Evolutionary conservation across 148 eudicot genomes (phyloP).

Genomic region (Linanthus parryae): DNA sequence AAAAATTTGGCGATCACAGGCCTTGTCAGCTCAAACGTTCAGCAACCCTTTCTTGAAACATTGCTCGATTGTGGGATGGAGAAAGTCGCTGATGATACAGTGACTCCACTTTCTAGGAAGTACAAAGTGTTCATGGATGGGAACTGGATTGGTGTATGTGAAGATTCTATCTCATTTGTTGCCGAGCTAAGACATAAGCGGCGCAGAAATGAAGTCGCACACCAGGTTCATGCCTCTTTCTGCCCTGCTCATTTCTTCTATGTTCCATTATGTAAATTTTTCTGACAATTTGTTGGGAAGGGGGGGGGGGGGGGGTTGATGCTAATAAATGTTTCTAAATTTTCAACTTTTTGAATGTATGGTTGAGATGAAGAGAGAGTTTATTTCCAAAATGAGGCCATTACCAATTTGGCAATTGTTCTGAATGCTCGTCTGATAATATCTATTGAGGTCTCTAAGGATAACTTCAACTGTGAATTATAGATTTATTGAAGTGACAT

Average conservation of each 20-base stretch:
- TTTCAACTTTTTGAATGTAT: too few relatives aligned
- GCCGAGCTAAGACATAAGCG: constrained; percentile 52
- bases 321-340: too few relatives aligned
- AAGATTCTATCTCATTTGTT: constrained; percentile 56
- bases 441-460: too few relatives aligned
- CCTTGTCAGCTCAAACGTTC: constrained; percentile 51
- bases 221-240: constrained; percentile 41
- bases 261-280: not conserved
- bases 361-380: too few relatives aligned
- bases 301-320: too few relatives aligned
- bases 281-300: not conserved
- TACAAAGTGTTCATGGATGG: constrained; percentile 73
- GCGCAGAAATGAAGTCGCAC: constrained; percentile 43
- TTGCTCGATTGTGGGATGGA: constrained; percentile 67
- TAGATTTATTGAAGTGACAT: too few relatives aligned
- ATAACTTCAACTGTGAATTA: too few relatives aligned
- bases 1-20: constrained; percentile 85
- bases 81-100: constrained; percentile 46
- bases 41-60: constrained; percentile 35
- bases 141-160: constrained; percentile 79
- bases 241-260: not conserved
- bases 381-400: too few relatives aligned
- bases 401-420: too few relatives aligned
- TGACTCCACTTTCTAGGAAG: constrained; percentile 43
- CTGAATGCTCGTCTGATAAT: too few relatives aligned